These are phyloP conservation scores for Aspergillus nomiae DNA, from an alignment of 2,329 filamentous ascomycete genomes.

Conservation along the genomic window DNA sequence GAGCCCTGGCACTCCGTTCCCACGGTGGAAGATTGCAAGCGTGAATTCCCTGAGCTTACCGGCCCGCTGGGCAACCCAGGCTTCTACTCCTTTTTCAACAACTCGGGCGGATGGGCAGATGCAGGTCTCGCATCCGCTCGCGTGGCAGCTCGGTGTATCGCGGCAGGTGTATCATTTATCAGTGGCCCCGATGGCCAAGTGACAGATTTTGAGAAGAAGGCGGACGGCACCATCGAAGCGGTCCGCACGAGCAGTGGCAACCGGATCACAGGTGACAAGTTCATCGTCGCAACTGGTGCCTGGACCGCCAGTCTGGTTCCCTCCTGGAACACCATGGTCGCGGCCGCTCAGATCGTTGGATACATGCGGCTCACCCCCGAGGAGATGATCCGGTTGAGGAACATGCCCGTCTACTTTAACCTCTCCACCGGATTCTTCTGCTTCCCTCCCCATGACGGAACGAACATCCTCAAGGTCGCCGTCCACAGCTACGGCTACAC, in stretches of 20 bases:
- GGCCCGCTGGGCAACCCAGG: conserved; percentile 21
- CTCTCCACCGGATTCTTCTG: conserved; percentile 49
- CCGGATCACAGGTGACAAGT: conserved; percentile 63
- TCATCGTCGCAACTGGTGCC: conserved; percentile 77
- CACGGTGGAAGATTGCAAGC: conserved; percentile 19
- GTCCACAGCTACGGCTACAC: conserved; percentile 67
- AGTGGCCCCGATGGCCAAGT: conserved; percentile 34
- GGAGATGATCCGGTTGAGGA: conserved; percentile 64
- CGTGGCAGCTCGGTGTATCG: conserved; percentile 24
- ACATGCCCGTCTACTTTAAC: conserved; percentile 63
- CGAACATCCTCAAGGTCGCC: conserved; percentile 60
- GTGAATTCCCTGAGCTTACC: conserved; percentile 23
- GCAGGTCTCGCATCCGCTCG: conserved; percentile 24
- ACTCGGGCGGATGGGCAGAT: conserved; percentile 32
- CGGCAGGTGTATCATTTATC: conserved; percentile 28
- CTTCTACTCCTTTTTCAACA: conserved; percentile 31
- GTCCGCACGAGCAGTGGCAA: conserved; percentile 53
- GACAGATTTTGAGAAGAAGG: conserved; percentile 34
- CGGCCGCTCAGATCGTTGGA: conserved; percentile 75
- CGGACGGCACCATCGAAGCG: conserved; percentile 53
- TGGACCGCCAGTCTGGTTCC: conserved; percentile 79
- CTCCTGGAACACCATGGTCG: conserved; percentile 69
- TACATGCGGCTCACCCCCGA: conserved; percentile 71
- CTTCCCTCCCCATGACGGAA: conserved; percentile 45
- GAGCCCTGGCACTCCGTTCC: conserved; percentile 25